These are phyloP conservation scores for Pugionium dolabratum DNA, from an alignment of 345 rosid genomes.

Conservation along the genomic window DNA sequence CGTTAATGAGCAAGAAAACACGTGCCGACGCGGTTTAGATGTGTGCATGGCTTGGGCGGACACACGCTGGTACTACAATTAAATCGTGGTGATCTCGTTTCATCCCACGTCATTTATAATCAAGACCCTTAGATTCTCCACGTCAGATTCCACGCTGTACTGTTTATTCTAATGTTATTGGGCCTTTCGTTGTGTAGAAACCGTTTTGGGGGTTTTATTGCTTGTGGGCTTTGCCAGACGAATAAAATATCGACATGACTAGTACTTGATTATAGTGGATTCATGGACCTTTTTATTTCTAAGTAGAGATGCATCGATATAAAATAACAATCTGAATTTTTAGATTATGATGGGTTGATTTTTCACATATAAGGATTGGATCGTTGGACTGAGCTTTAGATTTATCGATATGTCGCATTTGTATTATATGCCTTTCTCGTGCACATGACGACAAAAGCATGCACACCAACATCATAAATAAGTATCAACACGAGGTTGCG, in stretches of 20 bases:
- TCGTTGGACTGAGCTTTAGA: slow-evolving; percentile 18
- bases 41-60: slow-evolving; percentile 42
- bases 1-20: slow-evolving; percentile 18
- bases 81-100: slow-evolving; percentile 15
- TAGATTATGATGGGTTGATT: not conserved
- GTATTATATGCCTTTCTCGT: slow-evolving; percentile 6
- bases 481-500: slow-evolving; percentile 7
- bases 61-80: slow-evolving; percentile 34
- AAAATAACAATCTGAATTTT: not conserved
- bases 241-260: too few species aligned
- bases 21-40: slow-evolving; percentile 49
- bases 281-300: too few species aligned
- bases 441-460: slow-evolving; percentile 19
- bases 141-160: slow-evolving; percentile 21
- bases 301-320: too few species aligned
- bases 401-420: not conserved
- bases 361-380: slow-evolving; percentile 19
- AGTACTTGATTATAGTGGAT: too few species aligned
- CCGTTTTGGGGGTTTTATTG: not conserved
- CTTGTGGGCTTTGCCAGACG: slow-evolving; percentile 10
- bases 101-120: slow-evolving; percentile 8
- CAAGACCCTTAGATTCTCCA: slow-evolving; percentile 10
- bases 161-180: not conserved
- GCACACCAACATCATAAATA: slow-evolving; percentile 2
- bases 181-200: slow-evolving; percentile 12